Base-by-base conservation (phyloP, 805 yeast genomes). In the Pichia heedii region DNA sequence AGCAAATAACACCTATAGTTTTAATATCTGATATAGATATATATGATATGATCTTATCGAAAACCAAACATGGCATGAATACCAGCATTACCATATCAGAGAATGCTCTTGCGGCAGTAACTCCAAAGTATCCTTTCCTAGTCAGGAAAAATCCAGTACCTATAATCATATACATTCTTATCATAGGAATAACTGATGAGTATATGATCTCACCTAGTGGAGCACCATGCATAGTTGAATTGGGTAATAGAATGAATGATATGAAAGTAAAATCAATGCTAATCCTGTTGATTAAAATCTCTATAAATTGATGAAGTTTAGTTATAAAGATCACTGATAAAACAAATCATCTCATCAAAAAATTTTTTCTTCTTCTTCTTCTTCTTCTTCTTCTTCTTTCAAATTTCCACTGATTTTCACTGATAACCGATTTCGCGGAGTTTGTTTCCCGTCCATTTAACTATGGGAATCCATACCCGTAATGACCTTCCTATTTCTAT, bases 81-180 rank as follows among this genome's bases (percentile, higher is more conserved):
- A 79, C 65, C 1, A 80, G 67, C 12, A 83, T 69, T 11, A 81
- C 74, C 38, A 79, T 62, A 56, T 80, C 85, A 3, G 85, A 76
- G 20, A 84, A 67, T 29, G 79, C 79, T 56, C 78, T 60, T 4
- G 76, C 68, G 1, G 87, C 79, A 21, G 80, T 72, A 2, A 79
- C 84, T 3, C 80, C 67, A 13, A 84, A 58, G 39, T 82, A 68
- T 44, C 82, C 79, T 48, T 61, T 54, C 45, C 69, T 70, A 1
- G 90, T 82, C 15, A 84, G 60, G 21, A 62, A 57, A 53, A 71
- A 80, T 21, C 93, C 94, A n/a, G 79, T 59, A 15, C 71, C 76
- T 4, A 84, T 77, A 54, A 84, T 81, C 58, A 82, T 62, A 56
- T 84, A 84, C 59, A 84, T 80, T 58, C 84, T 78, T 55, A 83